Evolutionary conservation across 129 eudicot species (phyloP), one percentile per base, ranked within the genome.

Genomic region (Dittrichia graveolens): DNA sequence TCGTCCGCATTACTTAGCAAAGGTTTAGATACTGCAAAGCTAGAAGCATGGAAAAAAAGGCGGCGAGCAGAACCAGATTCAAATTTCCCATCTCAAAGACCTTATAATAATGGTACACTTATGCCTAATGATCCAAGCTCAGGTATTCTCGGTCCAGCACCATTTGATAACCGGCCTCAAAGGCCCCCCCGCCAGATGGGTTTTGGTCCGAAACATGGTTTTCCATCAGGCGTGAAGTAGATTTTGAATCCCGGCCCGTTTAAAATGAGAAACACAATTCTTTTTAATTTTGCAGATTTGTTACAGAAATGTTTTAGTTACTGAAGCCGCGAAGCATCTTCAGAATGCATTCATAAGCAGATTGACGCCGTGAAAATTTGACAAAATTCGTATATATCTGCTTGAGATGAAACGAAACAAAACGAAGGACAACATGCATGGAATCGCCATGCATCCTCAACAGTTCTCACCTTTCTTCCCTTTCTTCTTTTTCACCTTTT

Each of bases 21-120:
- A 67, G 93, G 87, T 47, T 71, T 84, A 66, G 97, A 89, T 63
- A 77, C 89, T 11, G 94, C 67, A 11, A 89, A 84, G 65, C 86
- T 85, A 71, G 97, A 92, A 86, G 91, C 97, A 19, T 92, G 97
- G 97, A 92, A 92, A 80, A 79, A 89, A 60, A 80, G 85, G 66
- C 82, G 86, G 75, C 74, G 96, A 75, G 85, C 91, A 3, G 96
- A 86, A 42, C 76, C 85, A 45, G 97, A 92, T 62, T 58, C 72
- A 9, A 75, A 68, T 69, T 65, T 85, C 62, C 86, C 31, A 24
- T 24, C 31, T 24, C 31, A 24, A 24, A 24, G 31, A 24, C 31
- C 31, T 24, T 24, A 24, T 24, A 24, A 24, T 24, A 24, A 24
- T 24, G 31, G 31, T 24, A 24, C 31, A 24, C 31, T 24, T 24